A percentile compares a stretch with the other conserved stretches of the same genome.
These are phyloP conservation scores for Jamesozyma spencerorum DNA, from an alignment of 805 yeast species.

Conservation along the genomic window DNA sequence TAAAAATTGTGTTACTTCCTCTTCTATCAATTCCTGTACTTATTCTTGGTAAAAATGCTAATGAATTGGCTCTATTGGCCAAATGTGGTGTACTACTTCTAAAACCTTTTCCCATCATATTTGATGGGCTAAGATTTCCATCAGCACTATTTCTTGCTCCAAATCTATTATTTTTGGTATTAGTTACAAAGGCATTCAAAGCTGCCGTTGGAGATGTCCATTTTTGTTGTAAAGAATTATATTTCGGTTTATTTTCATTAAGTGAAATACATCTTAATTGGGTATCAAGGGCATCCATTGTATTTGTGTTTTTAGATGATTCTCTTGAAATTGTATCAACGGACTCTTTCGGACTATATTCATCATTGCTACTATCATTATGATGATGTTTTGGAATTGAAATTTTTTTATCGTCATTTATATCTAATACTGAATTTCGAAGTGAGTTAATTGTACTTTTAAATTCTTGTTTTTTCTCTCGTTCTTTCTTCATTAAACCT, in stretches of 20 bases:
- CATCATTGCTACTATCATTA: too few relatives aligned
- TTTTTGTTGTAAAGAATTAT: conserved; percentile 4
- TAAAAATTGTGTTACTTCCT: background rate
- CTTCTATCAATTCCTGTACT: conserved; percentile 3
- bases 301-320: background rate
- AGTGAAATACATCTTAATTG: conserved; percentile 5
- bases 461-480: background rate
- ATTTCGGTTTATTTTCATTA: conserved; percentile 2
- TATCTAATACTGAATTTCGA: background rate
- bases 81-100: background rate
- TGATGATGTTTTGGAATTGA: background rate
- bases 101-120: background rate
- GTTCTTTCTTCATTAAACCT: background rate
- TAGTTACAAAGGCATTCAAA: conserved; percentile 24
- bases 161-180: conserved; percentile 4
- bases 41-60: conserved; percentile 13
- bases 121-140: background rate
- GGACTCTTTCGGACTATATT: background rate
- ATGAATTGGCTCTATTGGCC: conserved; percentile 16
- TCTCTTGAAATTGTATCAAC: background rate
- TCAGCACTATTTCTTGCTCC: conserved; percentile 3
- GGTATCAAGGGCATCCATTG: background rate
- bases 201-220: conserved; percentile 20
- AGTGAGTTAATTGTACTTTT: background rate
- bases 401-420: background rate